phyloP scores from a whole-genome alignment of 2,329 filamentous ascomycete genomes.

The Albophoma yamanashiensis region DNA sequence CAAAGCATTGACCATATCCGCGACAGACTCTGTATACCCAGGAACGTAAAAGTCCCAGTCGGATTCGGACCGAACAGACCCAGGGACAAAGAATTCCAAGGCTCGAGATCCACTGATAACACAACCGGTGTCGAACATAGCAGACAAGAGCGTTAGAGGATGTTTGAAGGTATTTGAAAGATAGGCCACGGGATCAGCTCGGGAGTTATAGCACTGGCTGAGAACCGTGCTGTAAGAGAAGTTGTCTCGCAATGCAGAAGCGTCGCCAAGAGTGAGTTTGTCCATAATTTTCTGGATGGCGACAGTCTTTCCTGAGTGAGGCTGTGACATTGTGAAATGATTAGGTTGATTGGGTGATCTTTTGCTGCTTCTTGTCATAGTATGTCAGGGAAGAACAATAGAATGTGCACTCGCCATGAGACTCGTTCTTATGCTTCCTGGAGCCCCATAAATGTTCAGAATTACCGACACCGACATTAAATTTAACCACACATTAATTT shows the following conservation, averaged over 20 bases:
- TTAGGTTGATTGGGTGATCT: no score
- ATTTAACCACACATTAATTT: no score
- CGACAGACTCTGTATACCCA: slow-evolving; percentile 4
- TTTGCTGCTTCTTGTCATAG: no score
- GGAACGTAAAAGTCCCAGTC: slow-evolving; percentile 5
- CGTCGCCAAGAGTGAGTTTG: slow-evolving; percentile 5
- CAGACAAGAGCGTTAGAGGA: slow-evolving; percentile 4
- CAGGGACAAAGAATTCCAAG: slow-evolving; percentile 5
- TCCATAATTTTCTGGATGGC: slow-evolving; percentile 3
- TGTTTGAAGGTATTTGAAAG: slow-evolving; percentile 4
- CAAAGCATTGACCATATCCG: slow-evolving; percentile 5
- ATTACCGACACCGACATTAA: no score
- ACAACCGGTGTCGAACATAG: slow-evolving; percentile 4
- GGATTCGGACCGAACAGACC: not conserved
- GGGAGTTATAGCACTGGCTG: not conserved
- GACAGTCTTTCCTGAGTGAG: not conserved
- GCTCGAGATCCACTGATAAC: slow-evolving; percentile 4
- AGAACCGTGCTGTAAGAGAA: slow-evolving; percentile 1
- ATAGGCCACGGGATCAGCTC: slow-evolving; percentile 1
- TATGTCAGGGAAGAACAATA: no score
- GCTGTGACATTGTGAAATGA: not conserved
- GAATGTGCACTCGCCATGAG: no score
- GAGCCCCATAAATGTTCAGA: no score
- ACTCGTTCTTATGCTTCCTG: no score
- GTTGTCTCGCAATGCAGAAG: not conserved